These are phyloP conservation scores for Tetrapisispora phaffii DNA, from an alignment of 805 yeast species.

Conservation along the genomic window DNA sequence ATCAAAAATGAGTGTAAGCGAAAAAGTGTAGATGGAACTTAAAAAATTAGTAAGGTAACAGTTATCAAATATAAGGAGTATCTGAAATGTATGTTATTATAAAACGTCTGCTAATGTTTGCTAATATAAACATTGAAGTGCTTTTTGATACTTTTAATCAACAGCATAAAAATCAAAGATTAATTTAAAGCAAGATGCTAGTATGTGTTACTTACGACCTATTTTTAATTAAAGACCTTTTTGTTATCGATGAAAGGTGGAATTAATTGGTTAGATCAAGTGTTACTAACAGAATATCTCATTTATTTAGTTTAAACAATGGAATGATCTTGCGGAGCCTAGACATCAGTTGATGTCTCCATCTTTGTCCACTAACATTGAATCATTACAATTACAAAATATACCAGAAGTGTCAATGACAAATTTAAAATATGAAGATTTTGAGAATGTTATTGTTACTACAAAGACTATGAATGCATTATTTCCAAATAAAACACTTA, in stretches of 20 bases:
- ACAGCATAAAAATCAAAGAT: background rate
- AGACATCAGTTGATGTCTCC: slow-evolving; percentile 37
- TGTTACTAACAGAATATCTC: background rate
- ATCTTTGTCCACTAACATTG: slow-evolving; percentile 13
- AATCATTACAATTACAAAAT: slow-evolving; percentile 17
- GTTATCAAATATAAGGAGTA: background rate
- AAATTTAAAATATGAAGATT: slow-evolving; percentile 9
- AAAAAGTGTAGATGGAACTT: too few species aligned
- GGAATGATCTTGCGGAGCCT: slow-evolving; percentile 37
- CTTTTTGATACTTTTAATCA: background rate
- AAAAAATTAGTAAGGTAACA: too few species aligned
- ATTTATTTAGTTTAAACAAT: slow-evolving; percentile 37
- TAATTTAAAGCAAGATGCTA: background rate
- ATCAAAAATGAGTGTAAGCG: background rate
- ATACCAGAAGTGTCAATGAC: slow-evolving; percentile 28
- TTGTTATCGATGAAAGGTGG: too few species aligned
- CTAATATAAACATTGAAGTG: too few species aligned
- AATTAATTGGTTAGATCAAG: too few species aligned
- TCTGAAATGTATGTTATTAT: too few species aligned
- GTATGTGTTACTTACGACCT: slow-evolving; percentile 1
- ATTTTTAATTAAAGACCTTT: too few species aligned
- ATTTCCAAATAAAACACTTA: slow-evolving; percentile 16
- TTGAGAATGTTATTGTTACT: slow-evolving; percentile 14
- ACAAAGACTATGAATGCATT: slow-evolving; percentile 23
- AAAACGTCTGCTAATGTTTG: too few species aligned